Evolutionary conservation across 768 basidiomycete genomes (phyloP), one percentile per base, ranked within the genome.

Genomic region (Pleurotus platypus): DNA sequence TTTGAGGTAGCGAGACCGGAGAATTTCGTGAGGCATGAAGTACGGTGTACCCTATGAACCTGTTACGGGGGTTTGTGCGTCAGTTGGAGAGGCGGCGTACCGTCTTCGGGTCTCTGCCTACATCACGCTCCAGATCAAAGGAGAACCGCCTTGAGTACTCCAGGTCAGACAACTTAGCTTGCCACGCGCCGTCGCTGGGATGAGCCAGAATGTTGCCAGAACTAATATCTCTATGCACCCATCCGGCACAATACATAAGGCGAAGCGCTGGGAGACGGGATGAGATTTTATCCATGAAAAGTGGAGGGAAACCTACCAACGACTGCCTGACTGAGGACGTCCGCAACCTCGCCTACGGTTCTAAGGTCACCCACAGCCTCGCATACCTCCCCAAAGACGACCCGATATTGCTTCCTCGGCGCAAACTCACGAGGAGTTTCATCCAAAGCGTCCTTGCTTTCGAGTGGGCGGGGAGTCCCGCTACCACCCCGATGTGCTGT

Each of bases 171-270:
- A 49, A 15, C n/a, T 53, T 53, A 13, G n/a, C 50, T 40, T 40
- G 50, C 50, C 30, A 37, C 6, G 8, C 13, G 2, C 24, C 37
- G 24, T 20, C 22, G 13, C 3, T 9, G 35, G 7, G 37, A 13
- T 53, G 27, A 18, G 50, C 50, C 13, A 53, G 35, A 37, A 53
- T 18, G 30, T 53, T 53, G n/a, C 50, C 37, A 11, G 39, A 37
- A 18, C 50, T 53, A 24, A 53, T 53, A 37, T 53, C 50, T 16
- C 50, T 2, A 37, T 53, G 50, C 6, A 53, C 50, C 50, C 50
- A 53, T 12, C 50, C 50, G 0, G 50, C 37, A 16, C 50, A 42
- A n/a, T 15, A 53, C 50, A 53, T 39, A 2, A 53, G 27, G 30
- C 24, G 47, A 27, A 49, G 47, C 2, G 47, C 47, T 27, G 18